These are phyloP conservation scores for Albugo candida DNA, from an alignment of 352 stramenopile species.

Conservation along the genomic window DNA sequence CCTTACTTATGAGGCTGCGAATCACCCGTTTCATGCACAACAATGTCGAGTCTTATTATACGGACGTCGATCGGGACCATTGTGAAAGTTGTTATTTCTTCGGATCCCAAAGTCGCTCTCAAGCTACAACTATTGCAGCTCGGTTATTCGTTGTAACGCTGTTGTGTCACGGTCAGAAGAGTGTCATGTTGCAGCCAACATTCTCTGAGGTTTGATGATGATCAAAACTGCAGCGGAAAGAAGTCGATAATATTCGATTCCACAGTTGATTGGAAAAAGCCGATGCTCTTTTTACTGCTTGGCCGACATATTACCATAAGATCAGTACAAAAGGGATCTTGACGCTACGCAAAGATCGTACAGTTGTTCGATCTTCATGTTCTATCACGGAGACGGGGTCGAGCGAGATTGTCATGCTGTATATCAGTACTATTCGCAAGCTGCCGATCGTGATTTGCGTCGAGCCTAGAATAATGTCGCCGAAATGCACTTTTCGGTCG, in stretches of 20 bases:
- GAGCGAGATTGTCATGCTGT: conserved; percentile 47
- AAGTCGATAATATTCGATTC: conserved; percentile 34
- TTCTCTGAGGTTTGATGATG: conserved; percentile 46
- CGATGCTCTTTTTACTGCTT: conserved; percentile 72
- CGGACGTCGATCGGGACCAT: too few relatives aligned
- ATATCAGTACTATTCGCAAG: conserved; percentile 75
- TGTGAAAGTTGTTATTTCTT: too few relatives aligned
- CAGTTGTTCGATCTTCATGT: conserved; percentile 52
- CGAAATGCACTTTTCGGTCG: conserved; percentile 72
- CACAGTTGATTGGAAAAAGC: conserved; percentile 33
- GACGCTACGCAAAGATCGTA: conserved; percentile 54
- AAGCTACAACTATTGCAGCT: conserved; percentile 36
- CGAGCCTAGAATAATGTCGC: conserved; percentile 77
- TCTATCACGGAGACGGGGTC: conserved; percentile 59
- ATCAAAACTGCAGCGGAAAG: conserved; percentile 50
- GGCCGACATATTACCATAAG: conserved; percentile 71
- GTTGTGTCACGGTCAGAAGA: conserved; percentile 58
- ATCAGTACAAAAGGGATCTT: conserved; percentile 39
- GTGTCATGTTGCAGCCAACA: conserved; percentile 36
- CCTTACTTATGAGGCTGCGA: too few relatives aligned
- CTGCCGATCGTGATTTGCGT: conserved; percentile 63
- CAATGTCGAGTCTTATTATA: too few relatives aligned
- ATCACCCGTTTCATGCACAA: too few relatives aligned
- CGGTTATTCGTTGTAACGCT: conserved; percentile 77
- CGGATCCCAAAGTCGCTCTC: too few relatives aligned